Base-by-base conservation (phyloP, 306 rosid species). In the Carpinus viminea region DNA sequence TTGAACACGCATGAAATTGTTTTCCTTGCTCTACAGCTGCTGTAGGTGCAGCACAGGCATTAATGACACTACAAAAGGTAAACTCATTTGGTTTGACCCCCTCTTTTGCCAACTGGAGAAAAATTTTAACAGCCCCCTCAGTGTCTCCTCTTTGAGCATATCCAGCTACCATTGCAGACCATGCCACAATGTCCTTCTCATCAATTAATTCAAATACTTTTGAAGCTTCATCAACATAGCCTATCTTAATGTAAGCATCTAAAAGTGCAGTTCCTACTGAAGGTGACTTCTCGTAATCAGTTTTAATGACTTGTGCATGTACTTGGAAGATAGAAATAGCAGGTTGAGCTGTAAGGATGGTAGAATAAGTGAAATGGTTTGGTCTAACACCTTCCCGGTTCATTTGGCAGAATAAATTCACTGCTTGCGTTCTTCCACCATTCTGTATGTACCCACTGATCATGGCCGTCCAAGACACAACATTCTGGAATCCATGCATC, bases 391-490 rank as follows among this genome's bases (percentile, higher is more conserved):
- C 92, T 83, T 82, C 89, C 68, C 87, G 68, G 74, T 83, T 88
- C 98, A 94, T 94, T 81, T 76, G 81, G 45, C 80, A 79, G 79
- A 92, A 94, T 74, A 94, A 86, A 78, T 76, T 73, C 70, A 87
- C 86, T 48, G 96, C 97, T 56, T 78, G 80, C 55, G 86, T 80
- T 34, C 66, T 80, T 73, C 85, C 51, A 69, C 93, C 88, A 78
- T 88, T 92, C 86, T 91, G 94, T 86, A 91, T 71, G 80, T 73
- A 89, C 41, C 94, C 96, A 64, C 87, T 89, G 61, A 94, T 89
- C 92, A 94, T 88, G 66, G 98, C 93, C 4, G 98, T 94, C 98
- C 98, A 94, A 46, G 91, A 85, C 70, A 94, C 96, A 80, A 94
- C 96, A 79, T 71, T 87, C 54, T 74, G 89, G 60, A 71, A 54